These are phyloP conservation scores for Fusarium devonianum DNA, from an alignment of 2,329 filamentous ascomycete species.

Conservation along the genomic window DNA sequence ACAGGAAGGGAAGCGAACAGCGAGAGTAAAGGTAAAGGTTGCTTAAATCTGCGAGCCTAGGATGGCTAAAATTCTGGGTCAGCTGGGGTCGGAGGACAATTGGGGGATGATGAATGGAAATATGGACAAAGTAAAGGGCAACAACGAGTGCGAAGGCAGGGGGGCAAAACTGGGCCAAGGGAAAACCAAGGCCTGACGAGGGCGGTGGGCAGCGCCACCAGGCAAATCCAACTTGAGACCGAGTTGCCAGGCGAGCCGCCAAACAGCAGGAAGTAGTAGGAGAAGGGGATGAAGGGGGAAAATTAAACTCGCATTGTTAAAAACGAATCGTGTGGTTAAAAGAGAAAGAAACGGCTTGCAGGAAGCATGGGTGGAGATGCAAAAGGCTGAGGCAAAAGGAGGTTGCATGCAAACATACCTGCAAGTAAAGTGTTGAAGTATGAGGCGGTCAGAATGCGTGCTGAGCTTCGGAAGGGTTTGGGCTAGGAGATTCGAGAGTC, in stretches of 20 bases:
- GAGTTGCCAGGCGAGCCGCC: constrained; percentile 18
- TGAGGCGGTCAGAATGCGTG: constrained; percentile 41
- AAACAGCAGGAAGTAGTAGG: not conserved
- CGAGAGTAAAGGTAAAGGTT: constrained; percentile 12
- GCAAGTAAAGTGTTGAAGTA: constrained; percentile 25
- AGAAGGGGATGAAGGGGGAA: too few species aligned
- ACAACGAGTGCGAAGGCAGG: constrained; percentile 24
- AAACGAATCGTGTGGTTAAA: constrained; percentile 6
- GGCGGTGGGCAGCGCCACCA: constrained; percentile 42
- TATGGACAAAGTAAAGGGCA: constrained; percentile 26
- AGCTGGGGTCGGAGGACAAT: constrained; percentile 22
- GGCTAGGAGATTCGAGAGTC: constrained; percentile 11
- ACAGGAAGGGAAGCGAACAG: constrained; percentile 27
- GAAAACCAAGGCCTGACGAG: constrained; percentile 36
- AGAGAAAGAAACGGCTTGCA: not conserved
- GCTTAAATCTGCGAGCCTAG: constrained; percentile 34
- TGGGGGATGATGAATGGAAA: constrained; percentile 16
- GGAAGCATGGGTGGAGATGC: not conserved
- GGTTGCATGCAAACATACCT: constrained; percentile 29
- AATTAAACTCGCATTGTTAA: constrained; percentile 20
- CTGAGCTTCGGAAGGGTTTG: constrained; percentile 17
- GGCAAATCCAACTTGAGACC: constrained; percentile 35
- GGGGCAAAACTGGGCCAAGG: constrained; percentile 39
- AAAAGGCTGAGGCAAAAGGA: not conserved
- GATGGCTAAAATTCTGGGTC: constrained; percentile 29